phyloP scores from a whole-genome alignment of 257 asterid genomes.

The Jacaranda mimosifolia region DNA sequence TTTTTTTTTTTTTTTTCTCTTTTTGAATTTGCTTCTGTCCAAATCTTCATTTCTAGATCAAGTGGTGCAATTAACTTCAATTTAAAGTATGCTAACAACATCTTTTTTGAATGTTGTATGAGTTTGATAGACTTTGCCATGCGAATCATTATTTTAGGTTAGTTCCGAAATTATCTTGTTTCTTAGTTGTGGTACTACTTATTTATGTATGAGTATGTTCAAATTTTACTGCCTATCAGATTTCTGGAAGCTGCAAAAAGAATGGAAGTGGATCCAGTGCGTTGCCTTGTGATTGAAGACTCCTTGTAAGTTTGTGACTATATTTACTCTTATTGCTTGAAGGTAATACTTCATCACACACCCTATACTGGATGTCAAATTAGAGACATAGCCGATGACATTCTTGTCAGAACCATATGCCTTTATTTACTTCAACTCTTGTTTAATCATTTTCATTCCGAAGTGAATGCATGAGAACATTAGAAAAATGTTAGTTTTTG shows the following conservation, averaged over 20 bases:
- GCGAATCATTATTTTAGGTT: background rate
- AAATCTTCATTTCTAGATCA: slow-evolving; percentile 22
- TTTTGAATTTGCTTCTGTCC: background rate
- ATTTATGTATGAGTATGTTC: slow-evolving; percentile 7
- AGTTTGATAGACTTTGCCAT: slow-evolving; percentile 18
- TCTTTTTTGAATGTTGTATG: background rate
- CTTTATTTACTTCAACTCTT: too few relatives aligned
- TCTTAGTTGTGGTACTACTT: slow-evolving; percentile 4
- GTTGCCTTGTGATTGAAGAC: slow-evolving; percentile 92
- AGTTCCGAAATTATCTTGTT: slow-evolving; percentile 21
- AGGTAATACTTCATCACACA: background rate
- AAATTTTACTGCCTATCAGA: slow-evolving; percentile 51
- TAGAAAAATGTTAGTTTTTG: too few relatives aligned
- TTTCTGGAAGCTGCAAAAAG: slow-evolving; percentile 91
- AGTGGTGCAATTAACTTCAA: background rate
- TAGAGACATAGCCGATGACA: too few relatives aligned
- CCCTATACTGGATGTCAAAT: background rate
- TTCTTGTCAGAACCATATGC: too few relatives aligned
- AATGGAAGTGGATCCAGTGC: slow-evolving; percentile 68
- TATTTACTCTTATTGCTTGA: background rate
- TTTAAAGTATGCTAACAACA: too few relatives aligned
- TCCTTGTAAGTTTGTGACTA: slow-evolving; percentile 64
- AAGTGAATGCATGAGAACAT: too few relatives aligned
- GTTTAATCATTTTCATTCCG: too few relatives aligned
- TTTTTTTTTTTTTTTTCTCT: background rate